These are phyloP conservation scores for Cenchrus fungigraminus DNA, from an alignment of 176 grass and related monocot genomes.

Conservation along the genomic window DNA sequence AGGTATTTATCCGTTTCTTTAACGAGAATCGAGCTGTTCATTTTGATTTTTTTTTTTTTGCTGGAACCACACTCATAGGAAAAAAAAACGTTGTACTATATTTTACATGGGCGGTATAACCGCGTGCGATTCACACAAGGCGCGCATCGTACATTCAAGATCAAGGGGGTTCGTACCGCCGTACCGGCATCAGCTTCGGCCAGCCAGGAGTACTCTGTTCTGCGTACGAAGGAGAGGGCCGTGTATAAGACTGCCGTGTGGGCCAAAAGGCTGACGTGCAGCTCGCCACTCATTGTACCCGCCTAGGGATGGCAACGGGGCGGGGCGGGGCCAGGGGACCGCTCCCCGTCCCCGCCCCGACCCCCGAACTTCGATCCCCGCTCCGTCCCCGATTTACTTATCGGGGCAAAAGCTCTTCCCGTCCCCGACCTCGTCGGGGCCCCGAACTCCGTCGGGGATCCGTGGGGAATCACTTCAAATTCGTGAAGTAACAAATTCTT, in stretches of 20 bases:
- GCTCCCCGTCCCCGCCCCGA: no score
- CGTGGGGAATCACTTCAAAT: no score
- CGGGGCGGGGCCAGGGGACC: no score
- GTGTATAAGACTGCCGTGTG: not conserved
- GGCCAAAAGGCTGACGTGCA: not conserved
- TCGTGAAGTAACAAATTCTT: no score
- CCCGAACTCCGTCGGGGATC: no score
- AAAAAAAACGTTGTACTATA: no score
- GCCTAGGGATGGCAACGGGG: no score
- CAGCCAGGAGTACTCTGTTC: conserved; percentile 10
- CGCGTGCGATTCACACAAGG: not conserved
- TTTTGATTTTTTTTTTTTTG: not conserved
- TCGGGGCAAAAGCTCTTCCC: no score
- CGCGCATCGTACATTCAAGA: not conserved
- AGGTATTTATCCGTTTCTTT: not conserved
- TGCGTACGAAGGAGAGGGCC: not conserved
- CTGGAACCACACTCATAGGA: not conserved
- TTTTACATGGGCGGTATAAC: not conserved
- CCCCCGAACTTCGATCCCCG: no score
- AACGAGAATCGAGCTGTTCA: not conserved
- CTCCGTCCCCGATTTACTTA: no score
- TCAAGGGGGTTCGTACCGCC: not conserved
- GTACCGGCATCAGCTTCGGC: not conserved
- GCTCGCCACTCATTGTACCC: conserved; percentile 5
- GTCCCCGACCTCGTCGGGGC: no score